Conservation (phyloP, 176 grass and related monocot genomes). For the Phoenix roebelenii region DNA sequence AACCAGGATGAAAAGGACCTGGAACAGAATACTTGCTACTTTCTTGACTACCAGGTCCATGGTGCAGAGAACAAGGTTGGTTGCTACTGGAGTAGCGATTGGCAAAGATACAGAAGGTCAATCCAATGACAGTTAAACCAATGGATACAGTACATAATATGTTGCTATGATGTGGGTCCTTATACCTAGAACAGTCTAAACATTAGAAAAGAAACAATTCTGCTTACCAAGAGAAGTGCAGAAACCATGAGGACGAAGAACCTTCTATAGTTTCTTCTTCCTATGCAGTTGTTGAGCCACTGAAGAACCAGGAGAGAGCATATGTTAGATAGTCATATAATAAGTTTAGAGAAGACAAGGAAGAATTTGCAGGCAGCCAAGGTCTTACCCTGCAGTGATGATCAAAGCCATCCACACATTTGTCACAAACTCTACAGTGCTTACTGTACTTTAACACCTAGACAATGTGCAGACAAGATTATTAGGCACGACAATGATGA, state of each 20-base stretch:
- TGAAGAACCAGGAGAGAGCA: constrained; percentile 14
- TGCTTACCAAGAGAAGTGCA: constrained; percentile 70
- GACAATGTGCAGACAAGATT: constrained; percentile 2
- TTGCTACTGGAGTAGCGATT: no score
- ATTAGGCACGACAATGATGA: no score
- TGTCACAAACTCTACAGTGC: constrained; percentile 96
- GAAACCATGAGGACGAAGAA: constrained; percentile 87
- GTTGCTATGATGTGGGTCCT: no score
- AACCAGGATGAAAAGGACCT: constrained; percentile 48
- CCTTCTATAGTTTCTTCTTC: constrained; percentile 82
- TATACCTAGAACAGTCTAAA: background rate
- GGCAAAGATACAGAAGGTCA: no score
- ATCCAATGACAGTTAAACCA: no score
- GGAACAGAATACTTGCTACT: constrained; percentile 33
- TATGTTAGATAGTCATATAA: background rate
- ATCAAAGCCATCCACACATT: constrained; percentile 97
- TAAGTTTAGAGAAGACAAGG: no score
- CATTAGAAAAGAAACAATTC: background rate
- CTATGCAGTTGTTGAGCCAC: constrained; percentile 99
- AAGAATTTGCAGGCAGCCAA: background rate
- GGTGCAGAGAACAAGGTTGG: constrained; percentile 6
- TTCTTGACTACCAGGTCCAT: constrained; percentile 12
- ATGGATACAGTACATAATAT: no score
- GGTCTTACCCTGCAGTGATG: constrained; percentile 86
- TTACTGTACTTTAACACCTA: constrained; percentile 96